These are phyloP conservation scores for Vanilla planifolia DNA, from an alignment of 106 monocot species.

Conservation along the genomic window DNA sequence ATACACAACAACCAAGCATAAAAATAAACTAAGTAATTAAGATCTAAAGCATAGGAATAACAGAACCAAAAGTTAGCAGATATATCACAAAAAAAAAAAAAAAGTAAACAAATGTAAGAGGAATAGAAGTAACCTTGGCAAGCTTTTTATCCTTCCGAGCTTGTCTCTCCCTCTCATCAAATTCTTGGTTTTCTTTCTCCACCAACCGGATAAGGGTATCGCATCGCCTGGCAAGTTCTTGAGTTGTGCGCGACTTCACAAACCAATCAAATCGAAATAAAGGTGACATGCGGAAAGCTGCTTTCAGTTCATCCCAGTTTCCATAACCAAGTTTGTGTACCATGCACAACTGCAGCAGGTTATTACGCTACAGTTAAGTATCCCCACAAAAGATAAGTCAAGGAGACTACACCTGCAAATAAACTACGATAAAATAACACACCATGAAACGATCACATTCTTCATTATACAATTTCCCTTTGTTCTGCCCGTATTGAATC, in stretches of 20 bases:
- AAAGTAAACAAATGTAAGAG: too few relatives aligned
- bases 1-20: too few relatives aligned
- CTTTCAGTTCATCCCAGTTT: constrained; percentile 78
- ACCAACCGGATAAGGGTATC: constrained; percentile 72
- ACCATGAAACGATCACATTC: constrained; percentile 90
- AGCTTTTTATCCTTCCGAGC: constrained; percentile 69
- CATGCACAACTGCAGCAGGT: constrained; percentile 58
- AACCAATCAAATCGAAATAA: constrained; percentile 87
- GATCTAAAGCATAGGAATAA: too few relatives aligned
- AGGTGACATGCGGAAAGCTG: constrained; percentile 65
- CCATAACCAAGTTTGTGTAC: constrained; percentile 83
- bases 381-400: neutral
- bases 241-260: constrained; percentile 77
- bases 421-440: constrained; percentile 2
- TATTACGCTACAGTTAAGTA: neutral
- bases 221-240: constrained; percentile 74
- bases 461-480: constrained; percentile 81
- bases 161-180: constrained; percentile 67
- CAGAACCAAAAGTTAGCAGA: too few relatives aligned
- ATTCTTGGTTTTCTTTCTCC: constrained; percentile 85
- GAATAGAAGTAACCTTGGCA: constrained; percentile 36
- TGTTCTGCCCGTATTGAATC: constrained; percentile 86
- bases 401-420: neutral
- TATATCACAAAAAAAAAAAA: too few relatives aligned
- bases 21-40: too few relatives aligned